Evolutionary conservation across 441 rosid genomes (phyloP), one percentile per base, ranked within the genome.

Genomic region (Syzygium malaccense): DNA sequence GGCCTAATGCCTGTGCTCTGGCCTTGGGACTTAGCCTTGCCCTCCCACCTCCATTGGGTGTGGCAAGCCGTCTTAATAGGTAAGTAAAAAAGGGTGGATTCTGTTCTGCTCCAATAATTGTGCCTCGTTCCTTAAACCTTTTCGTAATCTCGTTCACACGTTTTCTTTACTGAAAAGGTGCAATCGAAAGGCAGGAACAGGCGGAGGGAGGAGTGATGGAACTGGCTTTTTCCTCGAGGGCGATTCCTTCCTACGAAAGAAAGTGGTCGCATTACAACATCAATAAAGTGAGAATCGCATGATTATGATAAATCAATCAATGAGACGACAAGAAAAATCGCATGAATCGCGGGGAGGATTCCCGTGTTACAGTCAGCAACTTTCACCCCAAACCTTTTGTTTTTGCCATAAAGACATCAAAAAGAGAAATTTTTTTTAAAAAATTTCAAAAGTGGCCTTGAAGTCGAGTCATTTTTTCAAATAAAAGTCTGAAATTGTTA

Each of bases 361-460:
- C n/a, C 51, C 83, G 83, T 41, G 83, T 75, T 75, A 75, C 83
- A 75, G 51, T 20, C 23, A 23, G 14, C 26, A 10, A 33, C 80
- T 68, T 33, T 33, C 49, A 5, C 28, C 20, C 48, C 79, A 28
- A 68, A 68, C 11, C 60, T 66, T 66, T 8, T 66, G 18, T 9
- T 2, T 64, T 30, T 66, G 18, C 45, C 78, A 32, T 66, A 32
- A 66, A 66, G 18, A 66, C 23, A 66, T 66, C 13, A 4, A 66
- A 66, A 32, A 17, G 6, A n/a, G 25, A 18, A n/a, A 2, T 28
- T 62, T 62, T 4, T 32, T 32, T 17, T 5, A 13, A 26, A 10
- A 4, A 58, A 51, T 20, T 55, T 1, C 25, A 19, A 55, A 19
- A 14, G 15, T 8, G 0, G 3, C 0, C 9, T 45, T 0, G 48